A percentile compares a stretch with the other conserved stretches of the same genome.
Conservation (phyloP, 331 rosid genomes). For the Spiraea crenata region DNA sequence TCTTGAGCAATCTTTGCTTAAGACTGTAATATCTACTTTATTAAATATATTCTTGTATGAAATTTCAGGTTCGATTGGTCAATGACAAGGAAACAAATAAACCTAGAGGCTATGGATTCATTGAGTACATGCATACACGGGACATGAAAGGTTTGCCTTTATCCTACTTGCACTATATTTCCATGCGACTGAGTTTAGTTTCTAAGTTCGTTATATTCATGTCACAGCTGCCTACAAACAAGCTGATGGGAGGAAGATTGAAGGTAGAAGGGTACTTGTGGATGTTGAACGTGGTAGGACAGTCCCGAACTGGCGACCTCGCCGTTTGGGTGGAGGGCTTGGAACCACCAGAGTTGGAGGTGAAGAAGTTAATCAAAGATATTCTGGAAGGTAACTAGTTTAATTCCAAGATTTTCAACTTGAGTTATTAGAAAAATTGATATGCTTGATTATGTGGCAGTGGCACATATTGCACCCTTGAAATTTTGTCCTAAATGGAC, state of each 20-base stretch:
- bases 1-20: slow-evolving; percentile 15
- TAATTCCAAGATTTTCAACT: neutral
- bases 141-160: slow-evolving; percentile 88
- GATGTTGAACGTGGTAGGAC: slow-evolving; percentile 99
- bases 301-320: slow-evolving; percentile 99
- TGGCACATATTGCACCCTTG: neutral
- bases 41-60: slow-evolving; percentile 22
- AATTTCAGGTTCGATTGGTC: slow-evolving; percentile 75
- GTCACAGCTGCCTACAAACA: slow-evolving; percentile 96
- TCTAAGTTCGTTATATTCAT: slow-evolving; percentile 8
- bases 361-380: slow-evolving; percentile 78
- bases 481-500: neutral
- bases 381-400: slow-evolving; percentile 62
- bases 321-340: slow-evolving; percentile 95
- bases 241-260: slow-evolving; percentile 98
- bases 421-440: neutral
- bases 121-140: slow-evolving; percentile 89
- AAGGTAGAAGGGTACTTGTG: slow-evolving; percentile 94
- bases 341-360: slow-evolving; percentile 98
- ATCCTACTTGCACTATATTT: neutral
- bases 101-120: slow-evolving; percentile 91
- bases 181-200: neutral
- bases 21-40: slow-evolving; percentile 24
- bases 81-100: slow-evolving; percentile 65
- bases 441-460: neutral